Percentiles rank a stretch among this genome's conserved stretches.
Conservation (phyloP, 805 yeast species). For the Priceomyces haplophilus region DNA sequence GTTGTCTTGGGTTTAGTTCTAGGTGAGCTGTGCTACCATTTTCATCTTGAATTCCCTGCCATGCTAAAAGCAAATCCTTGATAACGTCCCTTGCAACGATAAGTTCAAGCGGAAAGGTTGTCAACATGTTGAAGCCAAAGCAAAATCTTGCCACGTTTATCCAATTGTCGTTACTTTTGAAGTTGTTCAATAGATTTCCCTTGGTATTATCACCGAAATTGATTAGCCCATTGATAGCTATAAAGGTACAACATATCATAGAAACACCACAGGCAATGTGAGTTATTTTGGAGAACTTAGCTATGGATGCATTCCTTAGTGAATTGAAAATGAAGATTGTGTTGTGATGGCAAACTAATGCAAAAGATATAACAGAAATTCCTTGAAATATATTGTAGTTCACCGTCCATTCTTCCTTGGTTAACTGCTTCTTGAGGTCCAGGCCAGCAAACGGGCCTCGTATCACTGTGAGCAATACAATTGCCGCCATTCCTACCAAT, state of each 20-base stretch:
- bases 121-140: slow-evolving; percentile 88
- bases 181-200: slow-evolving; percentile 87
- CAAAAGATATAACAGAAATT: slow-evolving; percentile 90
- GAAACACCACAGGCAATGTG: slow-evolving; percentile 83
- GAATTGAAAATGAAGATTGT: slow-evolving; percentile 88
- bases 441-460: slow-evolving; percentile 64
- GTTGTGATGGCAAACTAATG: slow-evolving; percentile 93
- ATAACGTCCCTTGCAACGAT: slow-evolving; percentile 88
- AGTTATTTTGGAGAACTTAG: slow-evolving; percentile 70
- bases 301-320: slow-evolving; percentile 68
- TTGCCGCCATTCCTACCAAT: slow-evolving; percentile 75
- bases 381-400: slow-evolving; percentile 78
- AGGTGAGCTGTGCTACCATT: slow-evolving; percentile 32
- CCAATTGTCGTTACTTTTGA: slow-evolving; percentile 67
- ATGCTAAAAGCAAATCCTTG: slow-evolving; percentile 52
- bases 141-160: slow-evolving; percentile 87
- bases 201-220: slow-evolving; percentile 75
- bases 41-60: slow-evolving; percentile 10
- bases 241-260: slow-evolving; percentile 68
- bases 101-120: slow-evolving; percentile 86
- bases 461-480: slow-evolving; percentile 67
- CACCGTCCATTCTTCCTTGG: slow-evolving; percentile 47
- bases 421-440: slow-evolving; percentile 47
- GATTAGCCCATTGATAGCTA: slow-evolving; percentile 77
- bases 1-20: slow-evolving; percentile 47